Percentiles rank a stretch among this genome's conserved stretches.
These are phyloP conservation scores for Myochromella boudieri DNA, from an alignment of 768 basidiomycete species.

Conservation along the genomic window DNA sequence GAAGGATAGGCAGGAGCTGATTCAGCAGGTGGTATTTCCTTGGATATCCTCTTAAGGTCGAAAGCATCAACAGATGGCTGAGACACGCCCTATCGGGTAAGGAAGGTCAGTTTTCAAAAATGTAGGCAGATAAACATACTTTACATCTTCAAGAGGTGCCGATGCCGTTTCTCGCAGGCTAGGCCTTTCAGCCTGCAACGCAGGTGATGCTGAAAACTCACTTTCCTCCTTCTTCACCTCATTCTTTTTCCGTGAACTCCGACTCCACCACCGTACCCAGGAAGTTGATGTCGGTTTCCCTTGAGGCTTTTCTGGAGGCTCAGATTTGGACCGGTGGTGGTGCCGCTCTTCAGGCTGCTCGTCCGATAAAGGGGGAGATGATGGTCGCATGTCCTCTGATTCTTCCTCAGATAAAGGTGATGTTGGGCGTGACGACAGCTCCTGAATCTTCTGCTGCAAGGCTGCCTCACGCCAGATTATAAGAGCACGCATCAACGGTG, in stretches of 20 bases:
- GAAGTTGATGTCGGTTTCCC: conserved; percentile 56
- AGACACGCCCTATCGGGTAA: neutral
- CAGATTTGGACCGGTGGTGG: conserved; percentile 37
- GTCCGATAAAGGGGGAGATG: conserved; percentile 23
- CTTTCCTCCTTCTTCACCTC: conserved; percentile 16
- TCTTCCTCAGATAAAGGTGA: conserved; percentile 36
- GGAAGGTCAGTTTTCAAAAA: conserved; percentile 1
- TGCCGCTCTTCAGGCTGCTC: conserved; percentile 21
- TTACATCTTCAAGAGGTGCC: conserved; percentile 24
- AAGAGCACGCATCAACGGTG: conserved; percentile 75
- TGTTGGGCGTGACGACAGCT: conserved; percentile 30
- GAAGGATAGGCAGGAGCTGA: conserved; percentile 48
- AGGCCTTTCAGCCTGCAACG: conserved; percentile 10
- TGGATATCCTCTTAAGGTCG: conserved; percentile 7
- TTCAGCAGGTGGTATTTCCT: conserved; percentile 22
- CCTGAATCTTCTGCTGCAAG: conserved; percentile 24
- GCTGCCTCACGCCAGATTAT: conserved; percentile 62
- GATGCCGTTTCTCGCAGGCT: conserved; percentile 25
- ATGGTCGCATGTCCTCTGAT: conserved; percentile 21
- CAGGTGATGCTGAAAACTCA: neutral
- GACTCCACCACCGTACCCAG: conserved; percentile 88
- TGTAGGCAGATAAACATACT: neutral
- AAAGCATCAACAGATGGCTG: conserved; percentile 2
- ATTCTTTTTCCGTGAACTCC: conserved; percentile 44
- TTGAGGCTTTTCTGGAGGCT: conserved; percentile 33